Conservation (phyloP, 2,329 filamentous ascomycete species). For the Cytospora paraplurivora region DNA sequence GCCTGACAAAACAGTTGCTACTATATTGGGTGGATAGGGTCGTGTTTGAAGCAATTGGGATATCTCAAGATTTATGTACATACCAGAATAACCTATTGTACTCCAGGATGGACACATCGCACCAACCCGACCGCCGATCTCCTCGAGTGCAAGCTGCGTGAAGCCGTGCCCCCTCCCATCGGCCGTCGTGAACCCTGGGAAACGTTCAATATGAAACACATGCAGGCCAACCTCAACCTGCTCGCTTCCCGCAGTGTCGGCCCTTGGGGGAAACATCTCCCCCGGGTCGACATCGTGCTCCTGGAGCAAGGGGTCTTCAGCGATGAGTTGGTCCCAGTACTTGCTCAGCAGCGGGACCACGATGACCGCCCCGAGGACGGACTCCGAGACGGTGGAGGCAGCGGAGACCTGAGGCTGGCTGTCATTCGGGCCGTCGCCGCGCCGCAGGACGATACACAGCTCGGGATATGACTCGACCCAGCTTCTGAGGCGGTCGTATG, state of each 20-base stretch:
- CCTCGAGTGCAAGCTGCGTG: slow-evolving; percentile 15
- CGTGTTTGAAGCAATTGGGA: background rate
- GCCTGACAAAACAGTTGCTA: background rate
- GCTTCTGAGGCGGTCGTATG: slow-evolving; percentile 17
- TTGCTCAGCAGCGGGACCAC: slow-evolving; percentile 16
- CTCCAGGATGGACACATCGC: slow-evolving; percentile 7
- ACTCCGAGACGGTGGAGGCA: background rate
- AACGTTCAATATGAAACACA: slow-evolving; percentile 24
- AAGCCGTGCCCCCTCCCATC: background rate
- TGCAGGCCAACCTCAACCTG: slow-evolving; percentile 19
- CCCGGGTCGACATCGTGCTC: slow-evolving; percentile 23
- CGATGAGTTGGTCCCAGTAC: slow-evolving; percentile 15
- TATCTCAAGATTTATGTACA: background rate
- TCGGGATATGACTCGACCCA: slow-evolving; percentile 21
- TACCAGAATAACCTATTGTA: slow-evolving; percentile 23
- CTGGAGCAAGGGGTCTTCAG: background rate
- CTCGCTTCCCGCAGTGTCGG: background rate
- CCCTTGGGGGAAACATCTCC: slow-evolving; percentile 14
- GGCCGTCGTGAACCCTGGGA: background rate
- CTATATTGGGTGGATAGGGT: background rate
- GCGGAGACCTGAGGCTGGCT: background rate
- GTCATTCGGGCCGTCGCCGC: background rate
- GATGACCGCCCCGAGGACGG: slow-evolving; percentile 14
- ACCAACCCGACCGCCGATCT: slow-evolving; percentile 13
- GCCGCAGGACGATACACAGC: slow-evolving; percentile 14